A percentile compares a stretch with the other conserved stretches of the same genome.
Conservation (phyloP, 768 basidiomycete genomes). For the Termitomyces bulborhizus region DNA sequence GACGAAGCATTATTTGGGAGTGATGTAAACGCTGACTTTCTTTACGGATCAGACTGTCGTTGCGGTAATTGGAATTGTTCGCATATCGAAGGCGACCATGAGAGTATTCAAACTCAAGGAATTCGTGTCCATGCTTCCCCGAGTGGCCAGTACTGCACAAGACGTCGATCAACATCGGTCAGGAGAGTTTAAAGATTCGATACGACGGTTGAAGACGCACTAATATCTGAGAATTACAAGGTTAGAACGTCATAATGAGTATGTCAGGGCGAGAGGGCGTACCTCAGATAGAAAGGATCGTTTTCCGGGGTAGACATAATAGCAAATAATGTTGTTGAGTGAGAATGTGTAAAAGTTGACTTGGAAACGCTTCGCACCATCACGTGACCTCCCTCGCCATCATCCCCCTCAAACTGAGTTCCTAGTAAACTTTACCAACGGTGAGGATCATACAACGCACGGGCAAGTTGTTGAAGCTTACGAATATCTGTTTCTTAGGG, state of each 20-base stretch:
- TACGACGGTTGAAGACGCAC: constrained; percentile 19
- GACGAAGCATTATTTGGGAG: not conserved
- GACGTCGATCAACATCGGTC: not conserved
- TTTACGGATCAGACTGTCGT: constrained; percentile 96
- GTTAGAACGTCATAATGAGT: constrained; percentile 3
- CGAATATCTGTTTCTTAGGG: not conserved
- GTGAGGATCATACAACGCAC: not conserved
- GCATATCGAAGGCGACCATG: constrained; percentile 96
- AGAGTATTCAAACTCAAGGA: constrained; percentile 97
- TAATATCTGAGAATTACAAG: constrained; percentile 35
- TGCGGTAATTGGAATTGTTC: constrained; percentile 98
- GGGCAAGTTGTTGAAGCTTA: not conserved
- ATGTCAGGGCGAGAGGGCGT: constrained; percentile 13
- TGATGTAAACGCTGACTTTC: constrained; percentile 64
- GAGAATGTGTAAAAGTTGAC: not conserved
- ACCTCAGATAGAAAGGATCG: constrained; percentile 82
- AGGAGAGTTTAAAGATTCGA: not conserved
- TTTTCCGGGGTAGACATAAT: constrained; percentile 49
- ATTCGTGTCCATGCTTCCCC: constrained; percentile 96
- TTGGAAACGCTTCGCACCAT: constrained; percentile 1
- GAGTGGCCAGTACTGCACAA: constrained; percentile 86
- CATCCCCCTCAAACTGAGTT: too few relatives aligned
- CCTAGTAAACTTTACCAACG: not conserved
- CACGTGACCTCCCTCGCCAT: not conserved
- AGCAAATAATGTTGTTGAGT: not conserved